Base-by-base conservation (phyloP, 176 grass and related monocot genomes). In the Oryza glumipatula region DNA sequence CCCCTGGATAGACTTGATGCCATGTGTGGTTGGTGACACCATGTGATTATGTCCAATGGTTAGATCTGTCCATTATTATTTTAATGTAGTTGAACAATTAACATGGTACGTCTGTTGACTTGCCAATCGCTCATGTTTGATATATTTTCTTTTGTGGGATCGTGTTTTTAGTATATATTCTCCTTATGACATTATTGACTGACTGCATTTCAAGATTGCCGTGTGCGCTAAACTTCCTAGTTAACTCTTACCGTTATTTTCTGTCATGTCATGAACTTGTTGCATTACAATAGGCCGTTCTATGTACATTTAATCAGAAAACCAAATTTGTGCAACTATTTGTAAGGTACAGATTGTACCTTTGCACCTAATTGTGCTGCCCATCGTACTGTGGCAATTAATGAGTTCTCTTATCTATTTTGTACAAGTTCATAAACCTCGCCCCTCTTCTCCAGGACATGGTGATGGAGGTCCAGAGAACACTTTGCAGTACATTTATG, bases 391-490 rank as follows among this genome's bases (percentile, higher is more conserved):
- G 32, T 86, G 17, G 14, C 47, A 77, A 80, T 80, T 16, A 77
- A 70, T 70, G 33, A 52, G 23, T 77, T 85, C 10, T 35, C 52
- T 73, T 61, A 82, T 82, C 72, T 24, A 21, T 22, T 54, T 48
- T 5, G 11, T 38, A 6, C 4, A 17, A 61, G 70, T n/a, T 80
- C 41, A 80, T 17, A 81, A 86, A 52, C 46, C 81, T 13, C 7
- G 14, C 67, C 13, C 19, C 46, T 30, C 49, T 45, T 12, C 70
- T 75, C 28, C 72, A 94, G 95, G 95, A 97, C 89, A 38, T 97
- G 77, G 93, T 87, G 77, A 87, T 77, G 74, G 93, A 94, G 76
- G 93, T 94, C 56, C 91, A 92, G 69, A 90, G 70, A 30, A 91
- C 93, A 1, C 75, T 98, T 14, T 95, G 86, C 68, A 43, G 70